Percentiles rank a stretch among this genome's conserved stretches.
Conservation (phyloP, 768 basidiomycete genomes). For the Suillus subalutaceus region DNA sequence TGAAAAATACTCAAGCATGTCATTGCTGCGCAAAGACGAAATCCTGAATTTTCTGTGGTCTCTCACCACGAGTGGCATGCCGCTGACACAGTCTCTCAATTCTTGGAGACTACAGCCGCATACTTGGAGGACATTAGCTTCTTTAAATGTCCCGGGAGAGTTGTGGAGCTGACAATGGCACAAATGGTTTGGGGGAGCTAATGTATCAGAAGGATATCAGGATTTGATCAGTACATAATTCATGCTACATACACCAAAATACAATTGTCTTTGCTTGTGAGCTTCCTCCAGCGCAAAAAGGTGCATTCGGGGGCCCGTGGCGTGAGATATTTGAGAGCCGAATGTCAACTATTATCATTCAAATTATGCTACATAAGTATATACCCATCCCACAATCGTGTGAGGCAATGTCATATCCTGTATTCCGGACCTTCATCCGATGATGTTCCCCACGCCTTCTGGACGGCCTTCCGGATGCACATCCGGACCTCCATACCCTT, state of each 20-base stretch:
- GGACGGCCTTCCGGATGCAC: no score
- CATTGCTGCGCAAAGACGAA: neutral
- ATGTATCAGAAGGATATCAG: neutral
- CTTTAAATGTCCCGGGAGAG: neutral
- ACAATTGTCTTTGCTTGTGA: no score
- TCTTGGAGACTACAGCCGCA: neutral
- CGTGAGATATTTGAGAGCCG: neutral
- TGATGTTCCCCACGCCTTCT: no score
- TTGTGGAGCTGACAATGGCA: neutral
- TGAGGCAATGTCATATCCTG: constrained; percentile 1
- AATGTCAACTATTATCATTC: constrained; percentile 1
- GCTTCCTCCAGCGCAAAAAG: neutral
- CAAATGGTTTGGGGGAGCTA: neutral
- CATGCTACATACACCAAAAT: neutral
- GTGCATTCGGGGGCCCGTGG: neutral
- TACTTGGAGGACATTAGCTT: neutral
- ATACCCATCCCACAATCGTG: neutral
- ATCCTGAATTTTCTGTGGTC: neutral
- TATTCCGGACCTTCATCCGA: no score
- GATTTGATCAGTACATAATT: constrained; percentile 1
- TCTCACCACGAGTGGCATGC: constrained; percentile 1
- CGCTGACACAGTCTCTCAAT: neutral
- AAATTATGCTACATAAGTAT: constrained; percentile 1
- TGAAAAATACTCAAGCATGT: neutral
- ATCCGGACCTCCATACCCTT: no score